Evolutionary conservation across 495 filamentous ascomycete species (phyloP).

Genomic region (Aspergillus egyptiacus): DNA sequence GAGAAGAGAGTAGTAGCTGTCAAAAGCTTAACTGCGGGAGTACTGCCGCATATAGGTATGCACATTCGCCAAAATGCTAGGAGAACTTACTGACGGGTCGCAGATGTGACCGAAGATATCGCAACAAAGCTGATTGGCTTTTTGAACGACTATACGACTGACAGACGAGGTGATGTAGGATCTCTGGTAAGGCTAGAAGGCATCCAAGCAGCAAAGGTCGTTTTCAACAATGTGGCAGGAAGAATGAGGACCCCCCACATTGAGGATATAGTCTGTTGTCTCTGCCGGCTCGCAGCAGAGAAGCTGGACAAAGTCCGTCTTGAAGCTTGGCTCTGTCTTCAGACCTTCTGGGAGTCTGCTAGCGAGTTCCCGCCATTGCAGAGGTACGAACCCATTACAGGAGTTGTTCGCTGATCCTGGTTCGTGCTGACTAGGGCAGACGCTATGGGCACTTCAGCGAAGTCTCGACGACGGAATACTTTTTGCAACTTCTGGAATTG

Average conservation of each 20-base stretch:
- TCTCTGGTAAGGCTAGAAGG: constrained; percentile 76
- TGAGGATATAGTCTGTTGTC: constrained; percentile 31
- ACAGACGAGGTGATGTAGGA: constrained; percentile 80
- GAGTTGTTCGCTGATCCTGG: too few species aligned
- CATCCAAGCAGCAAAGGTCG: constrained; percentile 50
- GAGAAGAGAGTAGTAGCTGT: constrained; percentile 57
- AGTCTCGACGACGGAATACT: constrained; percentile 40
- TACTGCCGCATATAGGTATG: constrained; percentile 40
- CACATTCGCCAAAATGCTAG: neutral
- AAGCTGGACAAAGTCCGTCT: constrained; percentile 82
- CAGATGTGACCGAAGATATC: constrained; percentile 26
- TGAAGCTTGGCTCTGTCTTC: constrained; percentile 53
- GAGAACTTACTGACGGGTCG: constrained; percentile 11
- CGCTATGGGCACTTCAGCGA: constrained; percentile 42
- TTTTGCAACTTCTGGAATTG: constrained; percentile 37
- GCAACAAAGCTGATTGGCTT: constrained; percentile 37
- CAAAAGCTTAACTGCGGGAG: constrained; percentile 48
- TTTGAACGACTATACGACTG: constrained; percentile 84
- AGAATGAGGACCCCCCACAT: constrained; percentile 15
- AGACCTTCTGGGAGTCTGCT: constrained; percentile 34
- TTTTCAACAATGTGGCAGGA: constrained; percentile 22
- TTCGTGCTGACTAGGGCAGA: constrained; percentile 25
- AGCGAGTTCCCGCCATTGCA: constrained; percentile 29
- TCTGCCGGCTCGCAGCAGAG: constrained; percentile 71
- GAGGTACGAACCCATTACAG: constrained; percentile 20